A percentile compares a stretch with the other conserved stretches of the same genome.
Conservation (phyloP, 345 rosid species). For the Gossypium bickii region DNA sequence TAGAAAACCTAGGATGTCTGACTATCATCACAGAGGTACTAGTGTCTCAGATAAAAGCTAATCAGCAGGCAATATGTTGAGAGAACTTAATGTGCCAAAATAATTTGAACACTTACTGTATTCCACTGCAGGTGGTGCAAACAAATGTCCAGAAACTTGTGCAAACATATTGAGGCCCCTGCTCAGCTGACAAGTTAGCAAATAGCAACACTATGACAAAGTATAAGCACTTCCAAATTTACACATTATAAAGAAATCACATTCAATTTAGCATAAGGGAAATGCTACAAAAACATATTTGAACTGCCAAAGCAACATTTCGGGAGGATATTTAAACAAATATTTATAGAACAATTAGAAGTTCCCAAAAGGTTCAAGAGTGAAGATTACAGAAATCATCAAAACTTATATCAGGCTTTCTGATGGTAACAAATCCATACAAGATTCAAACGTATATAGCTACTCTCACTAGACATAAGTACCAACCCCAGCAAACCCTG, state of each 20-base stretch:
- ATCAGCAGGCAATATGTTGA: not conserved
- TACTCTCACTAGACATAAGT: not conserved
- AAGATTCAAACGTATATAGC: not conserved
- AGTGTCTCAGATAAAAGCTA: slow-evolving; percentile 10
- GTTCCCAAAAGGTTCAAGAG: not conserved
- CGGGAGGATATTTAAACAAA: not conserved
- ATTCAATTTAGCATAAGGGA: not conserved
- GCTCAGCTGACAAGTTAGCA: slow-evolving; percentile 29
- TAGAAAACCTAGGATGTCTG: not conserved
- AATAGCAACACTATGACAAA: not conserved
- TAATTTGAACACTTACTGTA: slow-evolving; percentile 61
- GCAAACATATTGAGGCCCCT: slow-evolving; percentile 99
- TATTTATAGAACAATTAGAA: not conserved
- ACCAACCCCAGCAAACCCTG: not conserved
- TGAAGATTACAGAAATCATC: not conserved
- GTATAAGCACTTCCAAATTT: slow-evolving; percentile 2
- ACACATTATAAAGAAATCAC: not conserved
- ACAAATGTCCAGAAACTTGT: slow-evolving; percentile 92
- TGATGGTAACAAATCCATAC: not conserved
- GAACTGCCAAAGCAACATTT: not conserved
- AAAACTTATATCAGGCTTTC: not conserved
- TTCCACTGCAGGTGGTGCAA: slow-evolving; percentile 95
- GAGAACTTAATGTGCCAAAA: not conserved
- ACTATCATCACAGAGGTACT: not conserved
- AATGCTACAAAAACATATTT: not conserved